Percentiles rank a stretch among this genome's conserved stretches.
Conservation (phyloP, 345 rosid genomes). For the Diplotaxis tenuifolia region DNA sequence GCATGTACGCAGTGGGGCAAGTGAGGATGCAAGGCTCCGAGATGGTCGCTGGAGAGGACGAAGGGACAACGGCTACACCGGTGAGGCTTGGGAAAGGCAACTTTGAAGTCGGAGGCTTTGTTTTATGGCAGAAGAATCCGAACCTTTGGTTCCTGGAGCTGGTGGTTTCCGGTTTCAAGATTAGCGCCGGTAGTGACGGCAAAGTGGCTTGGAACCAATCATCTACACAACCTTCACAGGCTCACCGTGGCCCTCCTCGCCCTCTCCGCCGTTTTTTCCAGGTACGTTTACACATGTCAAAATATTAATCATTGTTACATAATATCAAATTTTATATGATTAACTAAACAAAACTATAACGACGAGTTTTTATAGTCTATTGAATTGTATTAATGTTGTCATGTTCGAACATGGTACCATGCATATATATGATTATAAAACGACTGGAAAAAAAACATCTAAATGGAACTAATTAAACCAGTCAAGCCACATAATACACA, state of each 20-base stretch:
- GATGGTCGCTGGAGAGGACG: slow-evolving; percentile 60
- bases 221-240: slow-evolving; percentile 73
- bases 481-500: neutral
- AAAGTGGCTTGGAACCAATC: slow-evolving; percentile 92
- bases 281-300: slow-evolving; percentile 42
- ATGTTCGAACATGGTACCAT: neutral
- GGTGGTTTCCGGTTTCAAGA: slow-evolving; percentile 80
- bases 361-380: neutral
- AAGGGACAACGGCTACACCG: slow-evolving; percentile 40
- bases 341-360: neutral
- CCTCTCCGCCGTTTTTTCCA: slow-evolving; percentile 91
- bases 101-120: slow-evolving; percentile 83
- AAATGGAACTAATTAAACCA: too few relatives aligned
- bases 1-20: slow-evolving; percentile 89
- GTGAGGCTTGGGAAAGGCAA: slow-evolving; percentile 38
- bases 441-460: too few relatives aligned
- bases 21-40: slow-evolving; percentile 82
- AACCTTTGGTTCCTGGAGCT: slow-evolving; percentile 82
- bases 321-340: neutral
- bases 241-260: slow-evolving; percentile 79
- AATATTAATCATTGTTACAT: neutral
- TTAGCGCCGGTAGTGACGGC: slow-evolving; percentile 90
- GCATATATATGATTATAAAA: too few relatives aligned
- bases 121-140: slow-evolving; percentile 90
- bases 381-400: neutral